Evolutionary conservation across 805 yeast species (phyloP), one percentile per base, ranked within the genome.

Genomic region (Kuraishia cidri): DNA sequence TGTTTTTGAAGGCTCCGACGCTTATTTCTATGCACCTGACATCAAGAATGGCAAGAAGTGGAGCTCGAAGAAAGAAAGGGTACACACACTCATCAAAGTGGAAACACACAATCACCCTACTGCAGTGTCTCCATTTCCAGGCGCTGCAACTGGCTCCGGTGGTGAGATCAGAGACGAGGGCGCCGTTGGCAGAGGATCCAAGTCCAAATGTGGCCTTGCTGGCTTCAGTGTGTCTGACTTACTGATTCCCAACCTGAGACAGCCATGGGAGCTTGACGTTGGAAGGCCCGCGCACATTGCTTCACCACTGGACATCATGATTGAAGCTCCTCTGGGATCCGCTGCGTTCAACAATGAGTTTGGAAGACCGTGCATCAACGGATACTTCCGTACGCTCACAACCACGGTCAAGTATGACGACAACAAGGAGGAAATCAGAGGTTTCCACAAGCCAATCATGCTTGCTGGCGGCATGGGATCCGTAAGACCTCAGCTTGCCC

Each of bases 161-260:
- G 99, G 99, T 66, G 99, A 92, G 62, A 92, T 92, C 50, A 84
- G 99, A 70, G 99, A 92, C 60, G 99, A 92, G 64, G 98, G 97
- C 63, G 98, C 99, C 20, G 95, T 92, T 17, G 99, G 99, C 42
- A 77, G 97, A 57, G 99, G 99, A 29, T 90, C 97, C 17, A 86
- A 86, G 58, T 75, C 97, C 28, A 90, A 92, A 62, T 95, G 97
- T 52, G 99, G 99, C 35, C 67, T 92, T 40, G 69, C 94, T 26
- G 99, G 99, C 6, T 92, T 78, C 59, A 72, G 94, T 8, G 96
- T 87, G 15, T 79, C 94, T 25, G 97, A 92, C 59, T 69, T 92
- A 56, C 67, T 74, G 42, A 88, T 92, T 46, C 98, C 98, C 30
- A 75, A 66, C 15, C 71, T 76, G 50, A 69, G 69, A 38, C 97